A percentile compares a stretch with the other conserved stretches of the same genome.
These are phyloP conservation scores for Cerioporus squamosus DNA, from an alignment of 1,284 basidiomycete species.

Conservation along the genomic window DNA sequence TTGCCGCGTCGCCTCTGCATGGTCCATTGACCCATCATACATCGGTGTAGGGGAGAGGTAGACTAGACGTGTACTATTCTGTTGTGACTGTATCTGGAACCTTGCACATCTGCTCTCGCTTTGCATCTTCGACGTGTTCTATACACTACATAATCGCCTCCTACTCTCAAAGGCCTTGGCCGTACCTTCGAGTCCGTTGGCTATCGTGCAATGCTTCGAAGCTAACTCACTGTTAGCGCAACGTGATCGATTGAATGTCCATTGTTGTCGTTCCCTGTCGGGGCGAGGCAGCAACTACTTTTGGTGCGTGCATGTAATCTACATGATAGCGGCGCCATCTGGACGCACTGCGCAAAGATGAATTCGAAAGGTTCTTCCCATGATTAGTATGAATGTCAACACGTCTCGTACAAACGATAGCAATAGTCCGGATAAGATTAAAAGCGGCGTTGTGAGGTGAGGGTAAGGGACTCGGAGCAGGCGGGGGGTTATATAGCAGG, in stretches of 20 bases:
- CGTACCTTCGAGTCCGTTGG: too few species aligned
- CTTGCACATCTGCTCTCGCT: conserved; percentile 13
- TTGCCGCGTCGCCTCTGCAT: conserved; percentile 1
- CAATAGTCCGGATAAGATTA: conserved; percentile 29
- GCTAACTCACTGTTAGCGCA: too few species aligned
- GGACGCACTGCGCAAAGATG: conserved; percentile 1
- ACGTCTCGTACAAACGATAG: conserved; percentile 20
- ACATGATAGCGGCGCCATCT: not conserved
- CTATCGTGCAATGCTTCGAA: too few species aligned
- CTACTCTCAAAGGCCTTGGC: too few species aligned
- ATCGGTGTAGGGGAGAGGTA: conserved; percentile 11
- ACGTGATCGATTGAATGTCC: too few species aligned
- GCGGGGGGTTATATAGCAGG: not conserved
- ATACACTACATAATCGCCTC: not conserved
- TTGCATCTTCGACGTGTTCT: conserved; percentile 8
- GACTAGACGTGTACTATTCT: conserved; percentile 30
- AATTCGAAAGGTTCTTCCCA: not conserved
- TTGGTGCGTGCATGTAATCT: conserved; percentile 4
- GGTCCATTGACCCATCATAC: conserved; percentile 1
- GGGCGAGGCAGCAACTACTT: not conserved
- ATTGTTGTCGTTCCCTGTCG: too few species aligned
- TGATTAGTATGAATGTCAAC: conserved; percentile 23
- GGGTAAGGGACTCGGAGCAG: too few species aligned
- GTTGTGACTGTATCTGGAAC: conserved; percentile 22
- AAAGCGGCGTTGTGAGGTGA: not conserved